Conservation (phyloP, 805 yeast species). For the Sungouiozyma ichnusensis region DNA sequence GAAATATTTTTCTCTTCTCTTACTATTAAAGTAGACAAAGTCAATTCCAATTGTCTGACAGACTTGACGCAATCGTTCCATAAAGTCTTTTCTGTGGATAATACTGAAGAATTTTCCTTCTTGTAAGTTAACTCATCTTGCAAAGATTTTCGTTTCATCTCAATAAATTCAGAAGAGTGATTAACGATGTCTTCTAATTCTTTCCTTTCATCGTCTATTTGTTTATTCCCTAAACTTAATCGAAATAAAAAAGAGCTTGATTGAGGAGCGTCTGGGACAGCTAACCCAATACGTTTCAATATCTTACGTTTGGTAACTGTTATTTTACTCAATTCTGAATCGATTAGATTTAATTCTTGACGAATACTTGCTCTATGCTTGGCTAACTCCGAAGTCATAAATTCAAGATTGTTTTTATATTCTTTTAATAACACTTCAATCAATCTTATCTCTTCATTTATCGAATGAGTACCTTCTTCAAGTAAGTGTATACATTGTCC, state of each 20-base stretch:
- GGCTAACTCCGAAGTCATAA: constrained; percentile 17
- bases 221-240: constrained; percentile 1
- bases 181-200: constrained; percentile 12
- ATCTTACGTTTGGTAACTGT: constrained; percentile 7
- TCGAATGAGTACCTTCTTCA: constrained; percentile 5
- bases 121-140: constrained; percentile 16
- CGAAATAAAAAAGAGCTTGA: neutral
- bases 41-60: constrained; percentile 16
- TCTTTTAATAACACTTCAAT: constrained; percentile 14
- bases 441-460: constrained; percentile 12
- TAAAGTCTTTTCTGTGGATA: constrained; percentile 9
- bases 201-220: constrained; percentile 3
- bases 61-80: constrained; percentile 18
- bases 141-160: constrained; percentile 14
- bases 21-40: constrained; percentile 3
- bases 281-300: constrained; percentile 1
- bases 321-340: constrained; percentile 9
- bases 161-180: constrained; percentile 18
- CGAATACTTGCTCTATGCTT: constrained; percentile 9
- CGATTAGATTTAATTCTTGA: constrained; percentile 7
- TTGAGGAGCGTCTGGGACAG: constrained; percentile 2
- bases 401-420: constrained; percentile 17
- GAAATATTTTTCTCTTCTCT: neutral
- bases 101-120: constrained; percentile 14
- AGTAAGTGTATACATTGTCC: constrained; percentile 8